phyloP scores from a whole-genome alignment of 306 rosid species.

The Dalbergia cochinchinensis region DNA sequence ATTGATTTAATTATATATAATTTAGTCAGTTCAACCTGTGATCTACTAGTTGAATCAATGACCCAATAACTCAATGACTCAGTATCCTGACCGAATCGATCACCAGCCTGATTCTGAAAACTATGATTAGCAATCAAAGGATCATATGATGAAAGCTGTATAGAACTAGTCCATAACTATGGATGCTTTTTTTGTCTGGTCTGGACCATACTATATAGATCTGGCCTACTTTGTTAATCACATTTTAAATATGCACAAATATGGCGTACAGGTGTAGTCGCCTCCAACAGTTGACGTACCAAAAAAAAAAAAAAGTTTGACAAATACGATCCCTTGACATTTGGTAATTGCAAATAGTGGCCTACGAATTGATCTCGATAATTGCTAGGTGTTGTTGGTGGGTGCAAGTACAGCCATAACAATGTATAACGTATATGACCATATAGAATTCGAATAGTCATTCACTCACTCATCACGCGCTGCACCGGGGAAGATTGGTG shows the following conservation, averaged over 20 bases:
- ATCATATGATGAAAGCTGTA: too few relatives aligned
- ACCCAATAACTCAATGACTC: too few relatives aligned
- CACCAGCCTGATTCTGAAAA: too few relatives aligned
- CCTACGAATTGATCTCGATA: neutral
- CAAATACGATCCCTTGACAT: neutral
- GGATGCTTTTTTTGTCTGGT: too few relatives aligned
- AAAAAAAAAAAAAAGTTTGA: neutral
- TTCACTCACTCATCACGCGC: neutral
- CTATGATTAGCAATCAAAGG: too few relatives aligned
- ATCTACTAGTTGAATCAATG: too few relatives aligned
- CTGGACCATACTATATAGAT: too few relatives aligned
- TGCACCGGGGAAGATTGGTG: neutral
- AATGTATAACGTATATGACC: neutral
- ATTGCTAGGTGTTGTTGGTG: slow-evolving; percentile 4
- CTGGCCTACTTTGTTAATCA: neutral
- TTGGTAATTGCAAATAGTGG: neutral
- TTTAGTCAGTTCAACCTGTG: too few relatives aligned
- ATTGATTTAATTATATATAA: too few relatives aligned
- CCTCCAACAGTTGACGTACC: neutral
- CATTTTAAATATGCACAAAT: slow-evolving; percentile 1
- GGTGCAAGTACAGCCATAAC: slow-evolving; percentile 3
- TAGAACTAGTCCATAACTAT: too few relatives aligned
- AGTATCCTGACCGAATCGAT: too few relatives aligned
- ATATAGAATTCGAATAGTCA: neutral
- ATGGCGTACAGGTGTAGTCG: neutral